Conservation (phyloP, 805 yeast species). For the Candida xiaguanensis region DNA sequence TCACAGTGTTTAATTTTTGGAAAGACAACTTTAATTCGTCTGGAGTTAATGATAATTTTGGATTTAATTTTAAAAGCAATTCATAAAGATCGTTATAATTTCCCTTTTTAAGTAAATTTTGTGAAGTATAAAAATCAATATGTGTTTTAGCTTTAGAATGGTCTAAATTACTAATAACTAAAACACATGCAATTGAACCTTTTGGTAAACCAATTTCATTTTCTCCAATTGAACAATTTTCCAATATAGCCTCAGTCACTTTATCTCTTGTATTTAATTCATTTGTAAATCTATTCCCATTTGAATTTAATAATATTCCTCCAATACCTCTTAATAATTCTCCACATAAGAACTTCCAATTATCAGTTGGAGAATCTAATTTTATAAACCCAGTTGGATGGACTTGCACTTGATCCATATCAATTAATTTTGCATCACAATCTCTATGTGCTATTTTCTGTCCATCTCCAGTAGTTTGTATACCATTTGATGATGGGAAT, state of each 20-base stretch:
- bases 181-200: conserved; percentile 17
- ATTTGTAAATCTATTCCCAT: conserved; percentile 50
- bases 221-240: conserved; percentile 17
- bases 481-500: conserved; percentile 56
- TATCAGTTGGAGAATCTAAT: conserved; percentile 32
- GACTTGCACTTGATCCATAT: conserved; percentile 58
- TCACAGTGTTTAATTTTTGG: conserved; percentile 13
- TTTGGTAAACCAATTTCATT: conserved; percentile 1
- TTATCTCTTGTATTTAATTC: conserved; percentile 52
- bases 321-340: conserved; percentile 60
- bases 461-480: conserved; percentile 58
- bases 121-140: conserved; percentile 45
- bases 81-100: conserved; percentile 15
- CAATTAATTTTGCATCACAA: conserved; percentile 46
- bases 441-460: conserved; percentile 42
- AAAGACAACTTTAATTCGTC: conserved; percentile 13
- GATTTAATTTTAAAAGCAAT: conserved; percentile 13
- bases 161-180: conserved; percentile 40
- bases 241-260: conserved; percentile 43
- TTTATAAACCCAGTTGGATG: conserved; percentile 62
- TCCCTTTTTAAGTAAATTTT: conserved; percentile 24
- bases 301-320: conserved; percentile 47
- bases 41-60: conserved; percentile 8
- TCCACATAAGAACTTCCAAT: conserved; percentile 56
- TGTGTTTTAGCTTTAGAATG: conserved; percentile 45